Base-by-base conservation (phyloP, 116 monocot genomes). In the Papilionanthe hybrid region DNA sequence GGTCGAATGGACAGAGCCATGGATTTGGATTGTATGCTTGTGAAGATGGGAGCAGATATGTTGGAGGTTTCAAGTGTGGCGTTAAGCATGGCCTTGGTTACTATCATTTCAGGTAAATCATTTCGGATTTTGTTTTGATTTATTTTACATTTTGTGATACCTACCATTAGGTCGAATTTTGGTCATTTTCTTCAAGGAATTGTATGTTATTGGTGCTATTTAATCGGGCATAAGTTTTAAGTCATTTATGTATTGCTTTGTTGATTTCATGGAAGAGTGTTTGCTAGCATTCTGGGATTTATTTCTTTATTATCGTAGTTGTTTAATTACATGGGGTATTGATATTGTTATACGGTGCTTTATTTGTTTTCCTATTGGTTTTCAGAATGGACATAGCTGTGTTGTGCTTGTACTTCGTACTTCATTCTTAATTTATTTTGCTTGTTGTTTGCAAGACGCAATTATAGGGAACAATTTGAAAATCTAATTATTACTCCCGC, bases 1-100 rank as follows among this genome's bases (percentile, higher is more conserved):
- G 98, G 98, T 78, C 83, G 20, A 82, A 79, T 42, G 98, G 98
- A 55, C 98, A 98, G 84, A 98, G 98, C 90, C 98, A 98, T 81
- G 94, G 98, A 48, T 67, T 81, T n/a, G 98, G 98, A 2, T 84
- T 90, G 9, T 92, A 97, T 85, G 90, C 82, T 11, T 97, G 97
- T 85, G 89, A 87, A 57, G 97, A 97, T 55, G 94, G 94, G 41
- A 97, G 94, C 84, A 88, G 87, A 74, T 97, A 91, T 74, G 85
- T 92, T 5, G 97, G 97, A 12, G 89, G 90, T 68, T 97, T 94
- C 83, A 97, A 90, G 82, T 88, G 92, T 79, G 94, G 97, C 12
- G 91, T 92, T 68, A 97, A 97, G 88, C 97, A 97, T 79, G 97
- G 97, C 63, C 91, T 94, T 65, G 97, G 97, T 0, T 88, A 72